Conservation (phyloP, 768 basidiomycete species). For the Cystobasidium onofrii region DNA sequence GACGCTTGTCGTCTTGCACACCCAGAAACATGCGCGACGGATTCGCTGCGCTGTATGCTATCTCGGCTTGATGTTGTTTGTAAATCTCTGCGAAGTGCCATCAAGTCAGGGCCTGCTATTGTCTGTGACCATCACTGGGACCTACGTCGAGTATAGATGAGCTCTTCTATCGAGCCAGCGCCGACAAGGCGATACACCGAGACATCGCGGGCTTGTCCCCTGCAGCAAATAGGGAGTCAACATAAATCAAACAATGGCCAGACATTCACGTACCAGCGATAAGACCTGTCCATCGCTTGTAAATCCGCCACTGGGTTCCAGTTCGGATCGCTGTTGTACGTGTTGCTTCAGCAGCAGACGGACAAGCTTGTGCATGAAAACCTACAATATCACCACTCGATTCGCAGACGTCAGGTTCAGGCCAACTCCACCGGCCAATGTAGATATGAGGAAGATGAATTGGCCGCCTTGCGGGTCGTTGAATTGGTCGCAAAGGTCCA, state of each 20-base stretch:
- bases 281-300: constrained; percentile 72
- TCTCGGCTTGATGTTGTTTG: constrained; percentile 30
- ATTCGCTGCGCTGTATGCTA: constrained; percentile 23
- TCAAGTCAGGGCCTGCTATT: background rate
- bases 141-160: constrained; percentile 73
- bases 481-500: constrained; percentile 54
- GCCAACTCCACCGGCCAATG: constrained; percentile 82
- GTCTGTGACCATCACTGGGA: background rate
- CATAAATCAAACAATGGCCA: constrained; percentile 13
- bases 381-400: constrained; percentile 84
- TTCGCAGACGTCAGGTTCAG: constrained; percentile 86
- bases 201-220: constrained; percentile 79
- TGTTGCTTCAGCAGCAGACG: too few species aligned
- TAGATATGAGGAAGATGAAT: constrained; percentile 80
- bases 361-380: too few species aligned
- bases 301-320: constrained; percentile 79
- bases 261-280: background rate
- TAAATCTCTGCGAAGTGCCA: constrained; percentile 10
- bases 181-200: constrained; percentile 73
- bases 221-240: constrained; percentile 57
- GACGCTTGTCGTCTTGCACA: constrained; percentile 15
- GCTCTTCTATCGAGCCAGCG: constrained; percentile 78
- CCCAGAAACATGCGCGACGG: constrained; percentile 22
- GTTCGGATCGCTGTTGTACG: constrained; percentile 34
- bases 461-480: constrained; percentile 58